phyloP scores from a whole-genome alignment of 2,329 filamentous ascomycete genomes.

The Pyrenophora tritici-repentis region DNA sequence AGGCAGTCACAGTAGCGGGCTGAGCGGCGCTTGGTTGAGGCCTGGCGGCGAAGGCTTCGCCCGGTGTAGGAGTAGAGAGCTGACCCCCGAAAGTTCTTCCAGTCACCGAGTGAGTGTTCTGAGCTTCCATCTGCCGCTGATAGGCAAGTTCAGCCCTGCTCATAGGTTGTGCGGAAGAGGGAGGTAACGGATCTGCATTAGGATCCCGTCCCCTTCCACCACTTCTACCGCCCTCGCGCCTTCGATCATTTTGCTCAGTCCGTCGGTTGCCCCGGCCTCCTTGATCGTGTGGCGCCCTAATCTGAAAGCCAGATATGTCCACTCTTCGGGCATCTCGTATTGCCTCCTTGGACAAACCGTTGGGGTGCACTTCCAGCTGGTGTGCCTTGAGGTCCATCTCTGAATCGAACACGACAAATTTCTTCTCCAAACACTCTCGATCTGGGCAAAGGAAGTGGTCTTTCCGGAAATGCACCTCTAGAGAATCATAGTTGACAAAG shows the following conservation, averaged over 20 bases:
- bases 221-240: slow-evolving; percentile 55
- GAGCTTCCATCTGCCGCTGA: slow-evolving; percentile 89
- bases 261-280: slow-evolving; percentile 50
- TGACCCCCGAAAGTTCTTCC: slow-evolving; percentile 84
- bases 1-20: slow-evolving; percentile 48
- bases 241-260: slow-evolving; percentile 35
- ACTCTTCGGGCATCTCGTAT: slow-evolving; percentile 82
- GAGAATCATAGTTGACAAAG: slow-evolving; percentile 82
- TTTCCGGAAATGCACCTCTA: slow-evolving; percentile 84
- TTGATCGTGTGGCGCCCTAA: slow-evolving; percentile 71
- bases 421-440: slow-evolving; percentile 89
- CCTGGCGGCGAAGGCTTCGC: slow-evolving; percentile 53
- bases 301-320: slow-evolving; percentile 85
- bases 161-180: slow-evolving; percentile 77
- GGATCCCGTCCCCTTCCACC: slow-evolving; percentile 78
- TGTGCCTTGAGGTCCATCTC: slow-evolving; percentile 95
- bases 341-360: slow-evolving; percentile 79
- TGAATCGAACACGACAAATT: slow-evolving; percentile 94
- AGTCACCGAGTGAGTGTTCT: slow-evolving; percentile 80
- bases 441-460: slow-evolving; percentile 88
- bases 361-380: slow-evolving; percentile 81
- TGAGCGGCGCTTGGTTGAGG: slow-evolving; percentile 49
- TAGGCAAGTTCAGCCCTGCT: slow-evolving; percentile 87
- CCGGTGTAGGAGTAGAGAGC: slow-evolving; percentile 62
- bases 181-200: slow-evolving; percentile 78